A percentile compares a stretch with the other conserved stretches of the same genome.
Evolutionary conservation across 108 stramenopile species (phyloP).

Genomic region (Epipyxis sp.): DNA sequence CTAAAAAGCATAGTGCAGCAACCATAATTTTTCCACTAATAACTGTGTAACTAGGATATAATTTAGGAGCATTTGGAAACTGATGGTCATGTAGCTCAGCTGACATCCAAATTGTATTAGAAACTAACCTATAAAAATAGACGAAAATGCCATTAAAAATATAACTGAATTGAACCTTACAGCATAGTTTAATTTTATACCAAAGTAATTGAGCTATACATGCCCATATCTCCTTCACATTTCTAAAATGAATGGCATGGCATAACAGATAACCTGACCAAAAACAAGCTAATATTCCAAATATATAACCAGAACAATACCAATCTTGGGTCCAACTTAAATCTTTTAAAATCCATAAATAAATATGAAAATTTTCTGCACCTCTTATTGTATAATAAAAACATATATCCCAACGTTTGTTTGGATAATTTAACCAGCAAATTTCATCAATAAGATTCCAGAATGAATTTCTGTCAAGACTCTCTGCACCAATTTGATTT

Average conservation of each 20-base stretch:
- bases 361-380: conserved; percentile 23
- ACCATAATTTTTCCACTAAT: not conserved
- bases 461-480: no score
- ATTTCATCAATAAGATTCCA: no score
- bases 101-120: not conserved
- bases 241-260: not conserved
- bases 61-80: not conserved
- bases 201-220: not conserved
- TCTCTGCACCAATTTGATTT: no score
- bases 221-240: not conserved
- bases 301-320: not conserved
- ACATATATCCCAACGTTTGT: not conserved
- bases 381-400: conserved; percentile 4
- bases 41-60: not conserved
- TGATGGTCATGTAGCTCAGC: no score
- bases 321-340: conserved; percentile 19
- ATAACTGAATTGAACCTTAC: not conserved
- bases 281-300: not conserved
- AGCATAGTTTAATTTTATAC: not conserved
- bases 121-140: not conserved
- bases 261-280: not conserved
- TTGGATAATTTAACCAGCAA: no score
- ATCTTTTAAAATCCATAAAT: conserved; percentile 27
- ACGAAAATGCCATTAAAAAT: not conserved
- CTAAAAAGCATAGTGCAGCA: not conserved